These are phyloP conservation scores for Asclepias syriaca DNA, from an alignment of 257 asterid species.

Conservation along the genomic window DNA sequence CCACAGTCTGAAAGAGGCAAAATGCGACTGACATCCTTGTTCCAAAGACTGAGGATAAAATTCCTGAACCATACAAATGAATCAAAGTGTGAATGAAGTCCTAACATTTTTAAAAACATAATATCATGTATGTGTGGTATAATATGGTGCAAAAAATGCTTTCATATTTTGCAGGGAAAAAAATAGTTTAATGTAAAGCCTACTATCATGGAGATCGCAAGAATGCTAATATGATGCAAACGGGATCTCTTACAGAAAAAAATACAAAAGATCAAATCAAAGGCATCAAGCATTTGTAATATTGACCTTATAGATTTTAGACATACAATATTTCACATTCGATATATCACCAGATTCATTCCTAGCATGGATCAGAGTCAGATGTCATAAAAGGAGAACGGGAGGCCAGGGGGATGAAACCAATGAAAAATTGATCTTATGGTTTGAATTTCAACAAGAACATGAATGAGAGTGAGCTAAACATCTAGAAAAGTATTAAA, in stretches of 20 bases:
- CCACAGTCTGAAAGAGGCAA: constrained; percentile 77
- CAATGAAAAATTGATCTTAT: background rate
- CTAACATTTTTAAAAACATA: background rate
- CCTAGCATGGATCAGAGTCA: background rate
- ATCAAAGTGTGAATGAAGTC: constrained; percentile 20
- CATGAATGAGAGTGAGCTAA: background rate
- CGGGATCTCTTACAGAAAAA: background rate
- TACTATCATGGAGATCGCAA: background rate
- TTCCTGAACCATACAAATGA: constrained; percentile 58
- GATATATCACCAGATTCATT: background rate
- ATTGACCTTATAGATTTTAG: background rate
- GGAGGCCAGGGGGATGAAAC: background rate
- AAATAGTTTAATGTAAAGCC: background rate
- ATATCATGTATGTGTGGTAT: background rate
- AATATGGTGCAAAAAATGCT: background rate
- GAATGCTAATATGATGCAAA: background rate
- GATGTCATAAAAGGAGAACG: background rate
- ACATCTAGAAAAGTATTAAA: background rate
- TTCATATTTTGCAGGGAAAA: background rate
- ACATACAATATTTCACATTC: background rate
- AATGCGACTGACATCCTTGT: constrained; percentile 84
- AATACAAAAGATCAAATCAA: background rate
- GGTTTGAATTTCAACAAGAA: background rate
- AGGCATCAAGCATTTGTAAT: background rate
- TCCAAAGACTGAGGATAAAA: constrained; percentile 78